Percentiles rank a stretch among this genome's conserved stretches.
These are phyloP conservation scores for Lactarius hatsudake DNA, from an alignment of 768 basidiomycete species.

Conservation along the genomic window DNA sequence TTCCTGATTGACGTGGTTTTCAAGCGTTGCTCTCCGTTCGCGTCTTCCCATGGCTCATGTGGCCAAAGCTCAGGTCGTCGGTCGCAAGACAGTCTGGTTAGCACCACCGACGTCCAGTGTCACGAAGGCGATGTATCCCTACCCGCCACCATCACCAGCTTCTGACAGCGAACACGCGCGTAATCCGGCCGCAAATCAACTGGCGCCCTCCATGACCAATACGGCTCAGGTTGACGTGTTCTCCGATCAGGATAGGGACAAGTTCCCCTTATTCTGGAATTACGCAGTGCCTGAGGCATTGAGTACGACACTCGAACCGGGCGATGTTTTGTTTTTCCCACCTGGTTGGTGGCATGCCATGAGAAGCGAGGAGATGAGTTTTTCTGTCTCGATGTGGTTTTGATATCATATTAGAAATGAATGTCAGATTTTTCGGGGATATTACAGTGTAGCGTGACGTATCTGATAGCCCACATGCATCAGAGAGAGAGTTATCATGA, in stretches of 20 bases:
- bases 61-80: slow-evolving; percentile 79
- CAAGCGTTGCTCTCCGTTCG: background rate
- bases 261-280: slow-evolving; percentile 52
- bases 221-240: slow-evolving; percentile 87
- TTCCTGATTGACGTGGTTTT: slow-evolving; percentile 1
- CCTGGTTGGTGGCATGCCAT: slow-evolving; percentile 95
- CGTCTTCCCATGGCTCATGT: slow-evolving; percentile 1
- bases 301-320: slow-evolving; percentile 65
- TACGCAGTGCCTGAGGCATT: slow-evolving; percentile 59
- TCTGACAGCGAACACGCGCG: slow-evolving; percentile 26
- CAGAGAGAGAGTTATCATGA: too few relatives aligned
- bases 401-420: slow-evolving; percentile 35
- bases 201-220: slow-evolving; percentile 61
- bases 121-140: slow-evolving; percentile 59
- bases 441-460: background rate
- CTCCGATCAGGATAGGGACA: slow-evolving; percentile 30
- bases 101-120: slow-evolving; percentile 58
- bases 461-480: background rate
- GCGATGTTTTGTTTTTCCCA: slow-evolving; percentile 87
- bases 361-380: slow-evolving; percentile 77
- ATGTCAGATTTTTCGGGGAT: background rate
- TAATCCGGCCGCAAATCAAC: slow-evolving; percentile 41
- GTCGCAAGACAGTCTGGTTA: slow-evolving; percentile 88
- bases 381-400: slow-evolving; percentile 93
- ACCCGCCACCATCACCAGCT: slow-evolving; percentile 30